Evolutionary conservation across 2,329 filamentous ascomycete species (phyloP).

Genomic region (Macrophomina tecta): DNA sequence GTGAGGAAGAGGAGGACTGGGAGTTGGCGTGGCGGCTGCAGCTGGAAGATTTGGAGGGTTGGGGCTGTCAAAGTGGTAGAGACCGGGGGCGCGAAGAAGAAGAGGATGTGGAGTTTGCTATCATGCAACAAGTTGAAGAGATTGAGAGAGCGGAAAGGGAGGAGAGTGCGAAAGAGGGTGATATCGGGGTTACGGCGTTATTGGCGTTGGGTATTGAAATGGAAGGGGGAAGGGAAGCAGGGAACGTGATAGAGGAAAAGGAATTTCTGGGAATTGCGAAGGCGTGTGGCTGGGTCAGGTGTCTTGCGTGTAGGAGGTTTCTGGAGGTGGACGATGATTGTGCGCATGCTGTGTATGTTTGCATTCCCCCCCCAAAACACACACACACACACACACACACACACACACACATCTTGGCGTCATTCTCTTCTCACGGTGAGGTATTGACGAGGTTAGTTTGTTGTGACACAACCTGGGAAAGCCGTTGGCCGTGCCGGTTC

Average conservation of each 20-base stretch:
- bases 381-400: no score
- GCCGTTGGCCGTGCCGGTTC: no score
- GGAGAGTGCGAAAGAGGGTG: neutral
- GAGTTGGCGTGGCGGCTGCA: slow-evolving; percentile 14
- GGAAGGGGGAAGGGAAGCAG: neutral
- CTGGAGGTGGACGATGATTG: slow-evolving; percentile 68
- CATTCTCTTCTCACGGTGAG: no score
- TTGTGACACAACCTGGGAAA: no score
- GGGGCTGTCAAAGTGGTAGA: no score
- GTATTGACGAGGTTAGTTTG: no score
- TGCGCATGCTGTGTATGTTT: slow-evolving; percentile 67
- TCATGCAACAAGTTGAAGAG: slow-evolving; percentile 12
- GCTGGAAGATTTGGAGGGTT: neutral
- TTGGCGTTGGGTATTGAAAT: slow-evolving; percentile 28
- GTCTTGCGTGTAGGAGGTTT: slow-evolving; percentile 66
- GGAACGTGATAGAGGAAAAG: neutral
- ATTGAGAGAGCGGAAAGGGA: neutral
- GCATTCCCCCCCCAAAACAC: neutral
- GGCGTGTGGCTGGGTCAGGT: slow-evolving; percentile 67
- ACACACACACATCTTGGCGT: no score
- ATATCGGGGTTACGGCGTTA: neutral
- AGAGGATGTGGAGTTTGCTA: neutral
- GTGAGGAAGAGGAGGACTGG: neutral
- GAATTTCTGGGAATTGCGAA: slow-evolving; percentile 67
- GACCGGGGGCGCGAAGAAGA: neutral